These are phyloP conservation scores for Backusella liffmaniae DNA, from an alignment of 192 early-diverging fungal species.

Conservation along the genomic window DNA sequence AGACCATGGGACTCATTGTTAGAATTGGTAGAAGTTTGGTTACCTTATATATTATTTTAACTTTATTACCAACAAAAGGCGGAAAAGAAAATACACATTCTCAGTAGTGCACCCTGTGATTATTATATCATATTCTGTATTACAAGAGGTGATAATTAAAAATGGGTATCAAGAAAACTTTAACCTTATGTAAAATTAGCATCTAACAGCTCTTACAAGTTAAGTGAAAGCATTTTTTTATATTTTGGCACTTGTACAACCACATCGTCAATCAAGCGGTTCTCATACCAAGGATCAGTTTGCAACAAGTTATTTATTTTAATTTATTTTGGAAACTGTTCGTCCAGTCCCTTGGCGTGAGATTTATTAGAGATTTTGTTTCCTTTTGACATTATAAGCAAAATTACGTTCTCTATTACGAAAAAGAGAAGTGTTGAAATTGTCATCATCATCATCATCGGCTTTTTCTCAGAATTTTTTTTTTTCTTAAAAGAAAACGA, in stretches of 20 bases:
- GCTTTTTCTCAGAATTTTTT: slow-evolving; percentile 72
- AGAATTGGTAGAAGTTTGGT: slow-evolving; percentile 95
- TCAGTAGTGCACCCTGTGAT: slow-evolving; percentile 86
- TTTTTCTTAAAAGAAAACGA: slow-evolving; percentile 44
- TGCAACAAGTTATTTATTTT: neutral
- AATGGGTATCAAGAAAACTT: slow-evolving; percentile 93
- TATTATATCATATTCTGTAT: slow-evolving; percentile 89
- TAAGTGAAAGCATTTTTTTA: slow-evolving; percentile 87
- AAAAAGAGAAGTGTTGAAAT: slow-evolving; percentile 91
- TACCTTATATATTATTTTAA: slow-evolving; percentile 48
- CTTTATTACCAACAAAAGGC: neutral
- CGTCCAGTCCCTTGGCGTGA: neutral
- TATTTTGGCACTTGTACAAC: slow-evolving; percentile 95
- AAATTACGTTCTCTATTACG: slow-evolving; percentile 80
- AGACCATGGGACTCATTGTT: slow-evolving; percentile 93
- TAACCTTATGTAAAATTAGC: slow-evolving; percentile 93
- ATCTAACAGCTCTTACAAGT: slow-evolving; percentile 96
- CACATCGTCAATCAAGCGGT: slow-evolving; percentile 98
- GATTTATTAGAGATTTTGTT: slow-evolving; percentile 58
- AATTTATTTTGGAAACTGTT: neutral
- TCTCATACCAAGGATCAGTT: slow-evolving; percentile 90
- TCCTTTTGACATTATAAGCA: slow-evolving; percentile 91
- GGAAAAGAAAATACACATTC: slow-evolving; percentile 78
- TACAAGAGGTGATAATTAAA: slow-evolving; percentile 87
- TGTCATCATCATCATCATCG: slow-evolving; percentile 85